These are phyloP conservation scores for Taiwanofungus camphoratus DNA, from an alignment of 1,284 basidiomycete species.

Conservation along the genomic window DNA sequence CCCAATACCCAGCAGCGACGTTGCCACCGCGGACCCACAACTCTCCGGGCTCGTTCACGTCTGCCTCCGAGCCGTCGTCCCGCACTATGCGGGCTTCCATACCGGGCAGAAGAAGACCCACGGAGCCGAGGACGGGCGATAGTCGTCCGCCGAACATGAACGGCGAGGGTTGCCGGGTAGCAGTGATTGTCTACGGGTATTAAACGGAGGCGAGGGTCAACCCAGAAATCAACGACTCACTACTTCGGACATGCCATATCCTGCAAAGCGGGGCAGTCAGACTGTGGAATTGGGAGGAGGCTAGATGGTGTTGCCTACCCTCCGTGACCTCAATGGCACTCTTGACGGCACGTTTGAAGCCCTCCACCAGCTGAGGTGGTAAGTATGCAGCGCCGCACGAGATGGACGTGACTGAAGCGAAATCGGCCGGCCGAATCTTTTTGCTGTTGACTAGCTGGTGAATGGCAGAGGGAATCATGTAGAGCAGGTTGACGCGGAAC, in stretches of 20 bases:
- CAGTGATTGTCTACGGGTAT: conserved; percentile 47
- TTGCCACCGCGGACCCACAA: conserved; percentile 51
- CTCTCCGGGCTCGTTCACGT: conserved; percentile 57
- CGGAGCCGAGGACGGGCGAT: conserved; percentile 34
- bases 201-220: neutral
- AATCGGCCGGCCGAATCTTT: conserved; percentile 41
- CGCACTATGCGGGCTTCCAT: conserved; percentile 56
- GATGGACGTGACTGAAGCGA: conserved; percentile 43
- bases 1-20: conserved; percentile 63
- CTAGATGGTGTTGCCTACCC: conserved; percentile 34
- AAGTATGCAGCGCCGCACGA: conserved; percentile 63
- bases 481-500: conserved; percentile 44
- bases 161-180: conserved; percentile 39
- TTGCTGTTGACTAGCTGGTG: conserved; percentile 60
- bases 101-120: conserved; percentile 58
- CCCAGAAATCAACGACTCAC: conserved; percentile 34
- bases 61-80: conserved; percentile 54
- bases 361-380: conserved; percentile 45
- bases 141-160: conserved; percentile 42
- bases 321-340: conserved; percentile 34
- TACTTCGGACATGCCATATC: conserved; percentile 73
- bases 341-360: conserved; percentile 35
- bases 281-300: neutral
- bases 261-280: conserved; percentile 27
- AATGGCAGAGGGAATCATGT: conserved; percentile 58